Conservation (phyloP, 148 eudicot genomes). For the Fagopyrum esculentum region DNA sequence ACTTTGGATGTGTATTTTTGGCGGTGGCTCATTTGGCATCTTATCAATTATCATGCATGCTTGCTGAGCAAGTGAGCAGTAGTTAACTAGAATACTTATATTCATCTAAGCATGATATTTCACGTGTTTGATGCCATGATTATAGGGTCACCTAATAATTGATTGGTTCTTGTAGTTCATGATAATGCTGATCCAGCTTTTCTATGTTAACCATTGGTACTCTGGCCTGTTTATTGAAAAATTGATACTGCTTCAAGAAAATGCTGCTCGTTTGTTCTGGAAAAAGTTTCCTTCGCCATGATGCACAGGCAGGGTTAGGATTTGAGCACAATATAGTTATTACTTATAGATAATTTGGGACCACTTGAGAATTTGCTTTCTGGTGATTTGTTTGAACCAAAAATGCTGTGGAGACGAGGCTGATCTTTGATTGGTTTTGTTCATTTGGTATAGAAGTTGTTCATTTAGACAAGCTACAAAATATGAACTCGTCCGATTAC, state of each 20-base stretch:
- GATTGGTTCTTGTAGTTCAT: background rate
- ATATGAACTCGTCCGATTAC: background rate
- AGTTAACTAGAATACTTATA: background rate
- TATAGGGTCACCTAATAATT: background rate
- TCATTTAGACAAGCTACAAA: background rate
- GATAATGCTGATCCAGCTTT: background rate
- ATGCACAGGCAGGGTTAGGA: background rate
- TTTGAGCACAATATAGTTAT: conserved; percentile 1
- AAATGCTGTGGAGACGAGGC: background rate
- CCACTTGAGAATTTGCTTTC: background rate
- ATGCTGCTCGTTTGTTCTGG: background rate
- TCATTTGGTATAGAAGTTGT: background rate
- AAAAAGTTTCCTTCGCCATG: background rate
- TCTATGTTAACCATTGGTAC: background rate
- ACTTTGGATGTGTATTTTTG: background rate
- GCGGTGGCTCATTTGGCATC: background rate
- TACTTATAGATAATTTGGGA: background rate
- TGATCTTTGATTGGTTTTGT: background rate
- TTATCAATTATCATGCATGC: background rate
- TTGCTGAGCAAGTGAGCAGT: background rate
- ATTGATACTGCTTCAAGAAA: background rate
- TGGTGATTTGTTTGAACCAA: background rate
- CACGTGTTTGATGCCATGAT: background rate
- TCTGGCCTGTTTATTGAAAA: background rate
- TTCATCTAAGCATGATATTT: background rate